Conservation (phyloP, 805 yeast genomes). For the Yarrowia yakushimensis region DNA sequence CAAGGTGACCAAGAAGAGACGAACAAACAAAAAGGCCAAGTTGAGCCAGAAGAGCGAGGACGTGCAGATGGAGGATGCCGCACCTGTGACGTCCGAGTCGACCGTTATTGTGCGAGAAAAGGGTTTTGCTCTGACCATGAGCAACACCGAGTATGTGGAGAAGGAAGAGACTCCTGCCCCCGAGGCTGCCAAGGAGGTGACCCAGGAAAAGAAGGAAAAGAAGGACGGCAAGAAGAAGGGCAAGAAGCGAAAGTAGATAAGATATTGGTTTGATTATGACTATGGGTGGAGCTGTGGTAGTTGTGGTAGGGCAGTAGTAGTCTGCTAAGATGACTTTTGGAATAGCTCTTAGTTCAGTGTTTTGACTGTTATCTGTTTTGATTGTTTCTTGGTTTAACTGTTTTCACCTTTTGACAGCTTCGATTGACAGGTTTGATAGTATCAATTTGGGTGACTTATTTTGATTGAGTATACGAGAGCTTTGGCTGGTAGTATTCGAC, state of each 20-base stretch:
- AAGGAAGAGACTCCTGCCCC: slow-evolving; percentile 16
- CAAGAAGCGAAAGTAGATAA: slow-evolving; percentile 21
- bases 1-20: slow-evolving; percentile 12
- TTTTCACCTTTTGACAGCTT: too few species aligned
- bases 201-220: slow-evolving; percentile 1
- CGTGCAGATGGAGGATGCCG: neutral
- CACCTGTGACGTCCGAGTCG: neutral
- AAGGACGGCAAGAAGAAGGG: slow-evolving; percentile 24
- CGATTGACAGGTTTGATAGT: neutral
- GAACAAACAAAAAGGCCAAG: slow-evolving; percentile 9
- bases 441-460: neutral
- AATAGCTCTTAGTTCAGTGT: too few species aligned
- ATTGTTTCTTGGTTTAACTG: too few species aligned
- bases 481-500: neutral
- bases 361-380: too few species aligned
- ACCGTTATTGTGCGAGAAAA: slow-evolving; percentile 11
- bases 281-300: too few species aligned
- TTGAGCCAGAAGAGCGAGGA: neutral
- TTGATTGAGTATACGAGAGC: neutral
- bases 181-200: neutral
- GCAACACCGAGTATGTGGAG: slow-evolving; percentile 24
- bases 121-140: slow-evolving; percentile 23
- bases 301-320: too few species aligned
- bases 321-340: too few species aligned
- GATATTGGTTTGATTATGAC: neutral